Evolutionary conservation across 2,329 filamentous ascomycete genomes (phyloP).

Genomic region (Aspergillus chevalieri): DNA sequence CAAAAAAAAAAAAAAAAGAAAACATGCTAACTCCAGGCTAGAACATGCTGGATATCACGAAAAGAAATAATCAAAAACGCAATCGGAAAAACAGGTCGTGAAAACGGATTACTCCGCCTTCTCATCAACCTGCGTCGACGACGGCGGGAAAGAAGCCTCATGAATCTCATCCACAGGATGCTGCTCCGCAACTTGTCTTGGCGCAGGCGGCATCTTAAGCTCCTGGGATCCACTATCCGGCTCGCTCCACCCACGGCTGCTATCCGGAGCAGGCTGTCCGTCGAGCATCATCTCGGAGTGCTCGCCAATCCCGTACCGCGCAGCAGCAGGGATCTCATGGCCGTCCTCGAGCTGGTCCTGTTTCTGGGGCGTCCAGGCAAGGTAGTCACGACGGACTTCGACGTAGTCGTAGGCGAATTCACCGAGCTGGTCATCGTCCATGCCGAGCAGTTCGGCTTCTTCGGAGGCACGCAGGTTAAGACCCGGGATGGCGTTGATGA

Average conservation of each 20-base stretch:
- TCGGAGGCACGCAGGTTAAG: constrained; percentile 61
- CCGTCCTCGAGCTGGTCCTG: constrained; percentile 41
- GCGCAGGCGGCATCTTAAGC: constrained; percentile 22
- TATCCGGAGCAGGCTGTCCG: constrained; percentile 39
- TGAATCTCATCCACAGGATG: constrained; percentile 11
- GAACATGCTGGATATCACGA: constrained; percentile 23
- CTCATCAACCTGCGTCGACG: constrained; percentile 11
- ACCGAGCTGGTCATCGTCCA: constrained; percentile 48
- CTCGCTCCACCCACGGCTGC: constrained; percentile 27
- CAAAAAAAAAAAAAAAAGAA: constrained; percentile 8
- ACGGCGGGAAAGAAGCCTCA: constrained; percentile 6
- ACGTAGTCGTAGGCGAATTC: constrained; percentile 50
- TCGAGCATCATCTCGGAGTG: constrained; percentile 58
- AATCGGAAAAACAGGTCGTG: constrained; percentile 3
- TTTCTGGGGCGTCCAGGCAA: constrained; percentile 45
- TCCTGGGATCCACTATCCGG: constrained; percentile 9
- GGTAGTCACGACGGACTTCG: constrained; percentile 46
- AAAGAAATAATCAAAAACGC: constrained; percentile 9
- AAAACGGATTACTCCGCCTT: constrained; percentile 11
- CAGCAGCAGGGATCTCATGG: constrained; percentile 50
- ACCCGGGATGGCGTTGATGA: constrained; percentile 65
- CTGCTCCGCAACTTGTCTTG: constrained; percentile 25
- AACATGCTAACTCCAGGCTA: constrained; percentile 17
- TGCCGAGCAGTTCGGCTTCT: constrained; percentile 63
- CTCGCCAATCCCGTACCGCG: constrained; percentile 55